These are phyloP conservation scores for Dendrobium nobile DNA, from an alignment of 106 monocot species.

Conservation along the genomic window DNA sequence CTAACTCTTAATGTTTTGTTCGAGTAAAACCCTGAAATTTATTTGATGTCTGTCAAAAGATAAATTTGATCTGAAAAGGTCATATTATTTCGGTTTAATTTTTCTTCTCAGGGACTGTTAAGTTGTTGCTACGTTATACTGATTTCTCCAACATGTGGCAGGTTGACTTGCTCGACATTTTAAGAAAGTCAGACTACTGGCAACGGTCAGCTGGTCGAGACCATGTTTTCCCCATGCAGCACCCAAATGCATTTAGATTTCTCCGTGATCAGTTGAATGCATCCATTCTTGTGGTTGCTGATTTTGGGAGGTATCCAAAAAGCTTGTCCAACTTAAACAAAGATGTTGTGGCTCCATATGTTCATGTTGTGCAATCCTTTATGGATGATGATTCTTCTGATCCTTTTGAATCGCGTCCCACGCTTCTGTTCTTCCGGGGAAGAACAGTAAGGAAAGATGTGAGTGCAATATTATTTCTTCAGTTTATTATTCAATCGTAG, in stretches of 20 bases:
- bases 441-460: conserved; percentile 92
- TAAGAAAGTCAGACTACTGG: conserved; percentile 73
- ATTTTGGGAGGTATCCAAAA: conserved; percentile 73
- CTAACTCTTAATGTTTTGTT: too few relatives aligned
- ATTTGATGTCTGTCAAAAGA: too few relatives aligned
- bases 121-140: background rate
- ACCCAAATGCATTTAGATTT: conserved; percentile 98
- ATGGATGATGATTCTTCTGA: conserved; percentile 53
- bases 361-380: conserved; percentile 74
- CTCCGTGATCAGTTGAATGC: conserved; percentile 69
- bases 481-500: background rate
- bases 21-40: too few relatives aligned
- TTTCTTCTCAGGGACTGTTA: too few relatives aligned
- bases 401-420: conserved; percentile 75
- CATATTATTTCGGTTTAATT: too few relatives aligned
- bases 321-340: conserved; percentile 57
- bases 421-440: conserved; percentile 88
- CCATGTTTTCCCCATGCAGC: conserved; percentile 91
- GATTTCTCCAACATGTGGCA: conserved; percentile 7
- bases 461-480: conserved; percentile 6
- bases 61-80: background rate
- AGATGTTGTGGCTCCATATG: conserved; percentile 88
- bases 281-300: conserved; percentile 82
- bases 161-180: conserved; percentile 66
- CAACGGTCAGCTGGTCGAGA: conserved; percentile 75